phyloP scores from a whole-genome alignment of 768 basidiomycete genomes.

The Pleurotus djamor region DNA sequence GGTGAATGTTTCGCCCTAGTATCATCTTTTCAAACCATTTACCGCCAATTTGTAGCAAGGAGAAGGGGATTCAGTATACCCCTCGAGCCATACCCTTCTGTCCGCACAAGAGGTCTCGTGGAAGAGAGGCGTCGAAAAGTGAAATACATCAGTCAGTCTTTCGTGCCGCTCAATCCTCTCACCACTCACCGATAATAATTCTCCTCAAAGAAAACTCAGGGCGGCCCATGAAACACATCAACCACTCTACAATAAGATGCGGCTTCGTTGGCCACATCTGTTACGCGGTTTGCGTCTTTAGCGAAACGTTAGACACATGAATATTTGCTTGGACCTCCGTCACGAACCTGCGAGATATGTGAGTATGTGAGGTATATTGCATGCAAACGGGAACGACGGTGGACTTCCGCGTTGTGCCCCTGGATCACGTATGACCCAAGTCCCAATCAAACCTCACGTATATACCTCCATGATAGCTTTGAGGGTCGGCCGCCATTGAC shows the following conservation, averaged over 20 bases:
- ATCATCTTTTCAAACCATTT: not conserved
- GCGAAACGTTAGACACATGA: too few species aligned
- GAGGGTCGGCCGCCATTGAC: too few species aligned
- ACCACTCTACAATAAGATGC: not conserved
- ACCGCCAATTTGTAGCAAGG: not conserved
- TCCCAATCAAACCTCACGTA: too few species aligned
- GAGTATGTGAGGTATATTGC: too few species aligned
- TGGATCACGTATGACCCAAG: too few species aligned
- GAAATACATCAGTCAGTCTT: not conserved
- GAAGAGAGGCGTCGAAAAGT: not conserved
- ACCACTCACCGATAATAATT: too few species aligned
- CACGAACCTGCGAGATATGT: too few species aligned
- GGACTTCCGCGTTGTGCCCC: too few species aligned
- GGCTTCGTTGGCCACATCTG: not conserved
- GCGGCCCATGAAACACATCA: not conserved
- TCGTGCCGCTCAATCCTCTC: not conserved
- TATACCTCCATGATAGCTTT: too few species aligned
- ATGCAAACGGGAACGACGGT: too few species aligned
- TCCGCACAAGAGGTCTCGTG: not conserved
- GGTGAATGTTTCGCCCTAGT: not conserved
- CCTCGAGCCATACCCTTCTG: not conserved
- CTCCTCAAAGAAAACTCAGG: not conserved
- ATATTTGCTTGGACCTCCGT: too few species aligned
- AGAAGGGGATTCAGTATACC: not conserved
- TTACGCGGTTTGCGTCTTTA: not conserved